Percentiles rank a stretch among this genome's conserved stretches.
phyloP scores from a whole-genome alignment of 805 yeast genomes.

The Wickerhamomyces bisporus region DNA sequence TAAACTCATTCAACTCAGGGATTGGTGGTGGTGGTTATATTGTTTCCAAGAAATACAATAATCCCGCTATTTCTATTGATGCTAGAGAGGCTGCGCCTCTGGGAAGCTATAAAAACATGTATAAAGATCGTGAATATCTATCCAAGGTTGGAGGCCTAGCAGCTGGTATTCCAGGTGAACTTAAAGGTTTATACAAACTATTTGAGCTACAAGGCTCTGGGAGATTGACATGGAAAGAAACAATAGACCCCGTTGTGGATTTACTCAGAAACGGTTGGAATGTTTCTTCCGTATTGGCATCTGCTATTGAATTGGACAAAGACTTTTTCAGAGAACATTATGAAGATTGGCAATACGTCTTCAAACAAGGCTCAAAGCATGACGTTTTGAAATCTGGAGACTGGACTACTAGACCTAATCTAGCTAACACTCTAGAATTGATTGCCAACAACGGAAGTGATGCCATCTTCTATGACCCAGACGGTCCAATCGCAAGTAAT shows the following conservation, averaged over 20 bases:
- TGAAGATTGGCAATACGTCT: slow-evolving; percentile 54
- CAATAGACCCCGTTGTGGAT: slow-evolving; percentile 71
- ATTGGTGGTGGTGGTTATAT: slow-evolving; percentile 92
- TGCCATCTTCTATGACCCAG: slow-evolving; percentile 78
- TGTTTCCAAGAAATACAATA: slow-evolving; percentile 37
- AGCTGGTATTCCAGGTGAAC: slow-evolving; percentile 86
- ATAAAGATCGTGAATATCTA: slow-evolving; percentile 35
- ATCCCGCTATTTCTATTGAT: slow-evolving; percentile 60
- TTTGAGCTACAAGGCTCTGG: slow-evolving; percentile 65
- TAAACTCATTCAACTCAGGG: slow-evolving; percentile 81
- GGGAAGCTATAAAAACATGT: slow-evolving; percentile 62
- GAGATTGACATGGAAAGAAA: slow-evolving; percentile 60
- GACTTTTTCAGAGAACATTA: slow-evolving; percentile 26
- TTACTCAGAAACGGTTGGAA: slow-evolving; percentile 62
- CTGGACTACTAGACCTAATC: slow-evolving; percentile 46
- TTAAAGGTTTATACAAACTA: slow-evolving; percentile 72
- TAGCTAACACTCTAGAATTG: slow-evolving; percentile 61
- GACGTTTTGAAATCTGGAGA: slow-evolving; percentile 53
- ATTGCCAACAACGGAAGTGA: slow-evolving; percentile 76
- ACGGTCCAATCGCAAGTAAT: slow-evolving; percentile 63
- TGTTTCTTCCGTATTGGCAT: slow-evolving; percentile 39
- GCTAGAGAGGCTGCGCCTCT: slow-evolving; percentile 88
- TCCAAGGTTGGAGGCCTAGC: slow-evolving; percentile 84
- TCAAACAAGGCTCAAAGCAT: slow-evolving; percentile 26
- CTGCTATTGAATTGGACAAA: slow-evolving; percentile 36